Evolutionary conservation across 2,329 filamentous ascomycete genomes (phyloP), one percentile per base, ranked within the genome.

Genomic region (Pseudogymnoascus sp.): DNA sequence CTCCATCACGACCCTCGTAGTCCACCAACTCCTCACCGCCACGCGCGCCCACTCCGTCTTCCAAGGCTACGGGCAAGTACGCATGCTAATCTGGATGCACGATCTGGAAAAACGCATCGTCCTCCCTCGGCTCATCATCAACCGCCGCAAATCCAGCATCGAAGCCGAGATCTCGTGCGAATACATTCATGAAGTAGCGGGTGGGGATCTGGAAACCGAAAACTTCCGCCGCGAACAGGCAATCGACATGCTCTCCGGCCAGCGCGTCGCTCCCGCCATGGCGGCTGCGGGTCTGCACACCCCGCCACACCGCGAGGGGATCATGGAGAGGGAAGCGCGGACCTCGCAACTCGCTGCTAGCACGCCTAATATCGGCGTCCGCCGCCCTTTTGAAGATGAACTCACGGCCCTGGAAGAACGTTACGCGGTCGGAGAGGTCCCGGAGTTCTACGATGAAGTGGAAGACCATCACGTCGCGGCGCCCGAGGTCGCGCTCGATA

Each of bases 61-160:
- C 68, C 88, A 96, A 68, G 79, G 80, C 28, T 93, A 91, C 71
- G 93, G 93, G 2, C 82, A 87, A 16, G 87, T 96, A 2, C 86
- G 92, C 59, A 88, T 93, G 79, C 80, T 97, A 0, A 72, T 93
- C 40, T 93, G 92, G 87, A 70, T 87, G 3, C 80, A 83, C 1
- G 78, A 87, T 45, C 77, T 82, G 0, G 88, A 91, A 62, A 85
- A 85, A 66, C 69, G 74, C 5, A 65, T 73, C 1, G 67, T 90
- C 0, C 63, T 96, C 6, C 88, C 93, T 0, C 83, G 82, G 61
- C 76, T 77, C 1, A 71, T 89, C 2, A 73, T 78, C 35, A 73
- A 77, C 1, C 82, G 88, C n/a, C 80, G 75, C 43, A 86, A 85
- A 52, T 72, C 79, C 21, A 79, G 83, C 4, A 71, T 89, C 4